Percentiles rank a stretch among this genome's conserved stretches.
Conservation (phyloP, 371 early-diverging fungal genomes). For the Lichtheimia corymbifera region DNA sequence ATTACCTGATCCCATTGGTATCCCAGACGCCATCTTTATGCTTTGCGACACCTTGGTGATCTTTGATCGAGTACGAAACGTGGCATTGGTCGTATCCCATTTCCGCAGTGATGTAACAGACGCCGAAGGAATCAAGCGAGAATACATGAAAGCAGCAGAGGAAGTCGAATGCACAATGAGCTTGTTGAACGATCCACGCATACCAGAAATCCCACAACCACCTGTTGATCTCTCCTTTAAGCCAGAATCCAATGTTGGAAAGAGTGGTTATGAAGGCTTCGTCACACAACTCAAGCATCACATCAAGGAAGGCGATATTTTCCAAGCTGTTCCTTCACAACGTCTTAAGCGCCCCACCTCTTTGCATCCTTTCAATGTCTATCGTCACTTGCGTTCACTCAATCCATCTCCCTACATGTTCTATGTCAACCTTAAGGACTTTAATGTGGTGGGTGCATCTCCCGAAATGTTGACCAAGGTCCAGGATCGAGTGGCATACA, state of each 20-base stretch:
- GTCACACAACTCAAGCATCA: conserved; percentile 87
- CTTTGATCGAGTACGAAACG: conserved; percentile 92
- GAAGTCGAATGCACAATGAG: conserved; percentile 67
- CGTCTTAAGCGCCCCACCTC: conserved; percentile 82
- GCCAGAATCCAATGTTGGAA: conserved; percentile 82
- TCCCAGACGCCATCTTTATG: conserved; percentile 93
- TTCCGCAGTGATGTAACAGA: conserved; percentile 69
- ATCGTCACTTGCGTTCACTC: conserved; percentile 89
- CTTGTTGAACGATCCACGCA: conserved; percentile 56
- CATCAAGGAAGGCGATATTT: conserved; percentile 94
- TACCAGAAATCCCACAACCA: conserved; percentile 59
- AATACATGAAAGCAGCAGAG: conserved; percentile 66
- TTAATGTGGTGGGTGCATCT: conserved; percentile 96
- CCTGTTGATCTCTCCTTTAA: conserved; percentile 69
- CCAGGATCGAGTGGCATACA: conserved; percentile 78
- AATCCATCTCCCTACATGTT: conserved; percentile 99
- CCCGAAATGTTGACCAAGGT: conserved; percentile 97
- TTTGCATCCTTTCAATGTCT: conserved; percentile 96
- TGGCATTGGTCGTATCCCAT: conserved; percentile 90
- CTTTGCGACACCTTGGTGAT: conserved; percentile 92
- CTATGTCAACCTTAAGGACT: conserved; percentile 88
- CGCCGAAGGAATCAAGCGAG: conserved; percentile 52
- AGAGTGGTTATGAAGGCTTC: conserved; percentile 87
- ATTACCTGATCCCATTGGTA: conserved; percentile 79
- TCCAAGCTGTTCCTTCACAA: conserved; percentile 96